phyloP scores from a whole-genome alignment of 176 grass and related monocot genomes.

The Chrysopogon serrulatus region DNA sequence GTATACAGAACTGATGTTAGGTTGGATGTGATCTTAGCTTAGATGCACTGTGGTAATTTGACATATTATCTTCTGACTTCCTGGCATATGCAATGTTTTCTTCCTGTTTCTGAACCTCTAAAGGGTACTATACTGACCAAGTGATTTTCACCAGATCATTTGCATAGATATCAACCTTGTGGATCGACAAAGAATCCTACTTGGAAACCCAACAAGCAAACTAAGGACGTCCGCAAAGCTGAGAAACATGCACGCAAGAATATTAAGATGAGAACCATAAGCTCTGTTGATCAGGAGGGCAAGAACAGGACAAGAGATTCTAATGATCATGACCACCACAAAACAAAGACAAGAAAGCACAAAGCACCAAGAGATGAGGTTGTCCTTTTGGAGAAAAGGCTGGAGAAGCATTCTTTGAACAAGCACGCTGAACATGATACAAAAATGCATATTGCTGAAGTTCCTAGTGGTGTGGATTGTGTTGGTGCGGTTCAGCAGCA shows the following conservation, averaged over 20 bases:
- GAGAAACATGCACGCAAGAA: not conserved
- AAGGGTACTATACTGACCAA: conserved; percentile 17
- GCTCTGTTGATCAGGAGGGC: conserved; percentile 9
- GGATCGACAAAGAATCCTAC: conserved; percentile 32
- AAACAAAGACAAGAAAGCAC: conserved; percentile 27
- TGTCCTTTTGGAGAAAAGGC: conserved; percentile 27
- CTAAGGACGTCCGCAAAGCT: conserved; percentile 20
- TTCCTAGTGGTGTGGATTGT: conserved; percentile 11
- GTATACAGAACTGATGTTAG: not conserved
- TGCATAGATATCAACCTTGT: conserved; percentile 27
- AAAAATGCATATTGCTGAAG: not conserved
- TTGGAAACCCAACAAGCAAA: conserved; percentile 17
- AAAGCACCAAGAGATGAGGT: conserved; percentile 18
- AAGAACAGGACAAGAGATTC: conserved; percentile 3
- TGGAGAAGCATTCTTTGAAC: conserved; percentile 4
- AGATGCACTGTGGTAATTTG: not conserved
- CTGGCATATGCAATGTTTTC: not conserved
- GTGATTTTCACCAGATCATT: conserved; percentile 41
- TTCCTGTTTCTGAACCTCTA: not conserved
- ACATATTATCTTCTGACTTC: not conserved
- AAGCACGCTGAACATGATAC: not conserved
- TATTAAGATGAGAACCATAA: conserved; percentile 18
- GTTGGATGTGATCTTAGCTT: conserved; percentile 12
- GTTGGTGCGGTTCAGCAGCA: conserved; percentile 8
- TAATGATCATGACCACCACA: not conserved